Base-by-base conservation (phyloP, 2,329 filamentous ascomycete genomes). In the Pseudopyricularia cyperi region DNA sequence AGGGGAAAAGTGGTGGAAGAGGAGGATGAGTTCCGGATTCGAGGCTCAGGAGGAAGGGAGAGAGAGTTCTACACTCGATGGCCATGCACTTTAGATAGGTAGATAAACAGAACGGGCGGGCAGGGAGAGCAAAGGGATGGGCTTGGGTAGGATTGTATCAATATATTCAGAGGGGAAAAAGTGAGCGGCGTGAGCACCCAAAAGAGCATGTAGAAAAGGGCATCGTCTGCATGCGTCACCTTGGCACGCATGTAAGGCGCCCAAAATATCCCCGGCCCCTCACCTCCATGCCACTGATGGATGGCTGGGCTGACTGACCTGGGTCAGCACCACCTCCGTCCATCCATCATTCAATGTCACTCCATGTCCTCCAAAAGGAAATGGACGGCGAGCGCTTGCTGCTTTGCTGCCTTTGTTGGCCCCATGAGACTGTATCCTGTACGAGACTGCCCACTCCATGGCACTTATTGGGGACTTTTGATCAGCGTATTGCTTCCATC, bases 161-260 rank as follows among this genome's bases (percentile, higher is more conserved):
- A 30, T 30, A n/a, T n/a, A n/a, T n/a, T n/a, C n/a, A n/a, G n/a
- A n/a, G 28, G 28, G 28, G 28, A 19, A 11, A 44, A 44, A 26
- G 11, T 12, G 39, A 14, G 19, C 39, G 39, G 39, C 39, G 19
- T 22, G 22, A 44, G 39, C 39, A 44, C 39, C 39, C 39, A 44
- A 44, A 44, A 24, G 17, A 44, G 39, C 39, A 44, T 30, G 28
- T 30, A 30, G 28, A 9, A 30, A 30, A 30, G 14, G 22, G 39
- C 14, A 44, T 12, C 19, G n/a, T 42, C 4, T 44, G 39, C 24
- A 51, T 46, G 35, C 44, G 26, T 30, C 48, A 22, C 30, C 50
- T 51, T 42, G 50, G 50, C 50, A 46, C 50, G 50, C 50, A 51
- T 51, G 50, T 46, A 46, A 51, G 50, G 37, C 44, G 50, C 39